Conservation (phyloP, 345 rosid genomes). For the Durio zibethinus region DNA sequence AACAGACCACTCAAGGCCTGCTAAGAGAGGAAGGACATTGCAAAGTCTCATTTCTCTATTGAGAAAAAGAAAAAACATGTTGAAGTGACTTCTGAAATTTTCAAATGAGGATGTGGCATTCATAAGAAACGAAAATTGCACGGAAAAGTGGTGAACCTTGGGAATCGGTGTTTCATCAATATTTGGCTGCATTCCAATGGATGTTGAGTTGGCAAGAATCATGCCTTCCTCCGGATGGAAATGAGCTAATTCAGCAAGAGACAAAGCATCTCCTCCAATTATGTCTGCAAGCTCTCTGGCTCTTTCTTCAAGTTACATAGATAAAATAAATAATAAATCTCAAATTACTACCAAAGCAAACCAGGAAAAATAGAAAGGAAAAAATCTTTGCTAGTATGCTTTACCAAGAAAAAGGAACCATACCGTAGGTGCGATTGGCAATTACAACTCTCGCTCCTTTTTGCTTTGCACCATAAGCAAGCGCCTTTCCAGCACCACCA, state of each 20-base stretch:
- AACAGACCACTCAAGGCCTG: not conserved
- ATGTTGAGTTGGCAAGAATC: slow-evolving; percentile 92
- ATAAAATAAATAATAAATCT: slow-evolving; percentile 11
- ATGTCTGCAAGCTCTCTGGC: slow-evolving; percentile 69
- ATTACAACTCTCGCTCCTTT: slow-evolving; percentile 84
- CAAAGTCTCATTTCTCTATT: not conserved
- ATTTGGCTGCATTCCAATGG: slow-evolving; percentile 95
- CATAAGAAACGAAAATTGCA: not conserved
- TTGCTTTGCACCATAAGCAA: slow-evolving; percentile 90
- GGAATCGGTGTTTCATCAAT: slow-evolving; percentile 77
- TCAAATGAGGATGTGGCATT: not conserved
- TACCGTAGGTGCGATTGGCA: slow-evolving; percentile 71
- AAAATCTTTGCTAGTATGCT: not conserved
- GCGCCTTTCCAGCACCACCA: slow-evolving; percentile 96
- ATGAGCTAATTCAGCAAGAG: slow-evolving; percentile 61
- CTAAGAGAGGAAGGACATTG: not conserved
- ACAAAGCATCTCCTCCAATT: slow-evolving; percentile 71
- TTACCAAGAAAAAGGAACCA: not conserved
- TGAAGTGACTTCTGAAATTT: not conserved
- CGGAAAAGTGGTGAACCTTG: slow-evolving; percentile 46
- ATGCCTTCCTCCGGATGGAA: slow-evolving; percentile 75
- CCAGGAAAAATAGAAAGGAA: not conserved
- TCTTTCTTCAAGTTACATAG: slow-evolving; percentile 46
- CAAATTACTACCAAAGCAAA: slow-evolving; percentile 14
- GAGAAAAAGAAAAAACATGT: too few species aligned